Percentiles rank a stretch among this genome's conserved stretches.
Evolutionary conservation across 495 filamentous ascomycete genomes (phyloP).

Genomic region (Hypoxylon trugodes): DNA sequence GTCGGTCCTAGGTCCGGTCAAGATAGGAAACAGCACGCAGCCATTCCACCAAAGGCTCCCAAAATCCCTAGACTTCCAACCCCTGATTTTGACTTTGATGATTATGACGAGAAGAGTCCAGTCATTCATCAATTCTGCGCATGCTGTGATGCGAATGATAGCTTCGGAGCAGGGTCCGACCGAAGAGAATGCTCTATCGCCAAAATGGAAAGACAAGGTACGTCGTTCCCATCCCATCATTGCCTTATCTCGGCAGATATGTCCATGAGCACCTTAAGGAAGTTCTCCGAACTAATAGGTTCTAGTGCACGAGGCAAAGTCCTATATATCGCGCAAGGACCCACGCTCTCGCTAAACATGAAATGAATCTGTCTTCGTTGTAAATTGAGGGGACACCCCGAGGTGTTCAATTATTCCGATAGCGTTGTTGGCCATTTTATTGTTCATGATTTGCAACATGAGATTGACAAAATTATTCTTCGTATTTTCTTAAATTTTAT

Average conservation of each 20-base stretch:
- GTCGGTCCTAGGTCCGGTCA: not conserved
- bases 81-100: constrained; percentile 37
- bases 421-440: not conserved
- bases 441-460: not conserved
- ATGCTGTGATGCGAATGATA: constrained; percentile 25
- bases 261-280: too few species aligned
- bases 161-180: not conserved
- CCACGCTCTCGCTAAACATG: not conserved
- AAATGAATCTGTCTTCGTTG: not conserved
- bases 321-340: constrained; percentile 12
- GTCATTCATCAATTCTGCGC: constrained; percentile 28
- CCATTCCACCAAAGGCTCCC: constrained; percentile 34
- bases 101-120: not conserved
- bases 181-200: not conserved
- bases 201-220: constrained; percentile 43
- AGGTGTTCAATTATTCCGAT: constrained; percentile 7
- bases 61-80: constrained; percentile 42
- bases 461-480: not conserved
- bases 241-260: not conserved
- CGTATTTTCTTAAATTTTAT: not conserved
- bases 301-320: constrained; percentile 16
- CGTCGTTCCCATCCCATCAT: not conserved
- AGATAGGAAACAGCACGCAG: constrained; percentile 10
- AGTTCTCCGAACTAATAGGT: too few species aligned
- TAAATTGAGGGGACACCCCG: not conserved